Evolutionary conservation across 352 stramenopile species (phyloP).

Genomic region (Paralagenidium karlingii): DNA sequence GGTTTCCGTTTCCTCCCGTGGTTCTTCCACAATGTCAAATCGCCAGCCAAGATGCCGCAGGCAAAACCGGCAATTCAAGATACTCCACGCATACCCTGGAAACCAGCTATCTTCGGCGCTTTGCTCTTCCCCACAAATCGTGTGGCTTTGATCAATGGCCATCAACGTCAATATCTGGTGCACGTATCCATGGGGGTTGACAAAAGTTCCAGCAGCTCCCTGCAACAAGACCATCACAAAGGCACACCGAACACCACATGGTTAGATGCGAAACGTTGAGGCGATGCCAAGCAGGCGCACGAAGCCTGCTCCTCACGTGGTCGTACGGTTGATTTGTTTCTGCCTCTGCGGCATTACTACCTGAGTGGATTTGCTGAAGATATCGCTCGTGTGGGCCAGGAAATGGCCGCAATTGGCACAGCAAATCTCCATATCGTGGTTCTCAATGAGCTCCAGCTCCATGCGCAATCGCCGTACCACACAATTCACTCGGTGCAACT

Average conservation of each 20-base stretch:
- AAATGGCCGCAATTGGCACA: constrained; percentile 49
- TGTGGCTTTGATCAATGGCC: constrained; percentile 21
- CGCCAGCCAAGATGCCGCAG: constrained; percentile 65
- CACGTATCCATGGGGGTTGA: constrained; percentile 64
- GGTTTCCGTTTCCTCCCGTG: too few relatives aligned
- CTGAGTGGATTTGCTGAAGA: constrained; percentile 51
- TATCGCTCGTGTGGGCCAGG: constrained; percentile 52
- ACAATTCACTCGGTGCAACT: constrained; percentile 42
- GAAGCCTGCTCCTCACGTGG: background rate
- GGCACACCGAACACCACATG: too few relatives aligned
- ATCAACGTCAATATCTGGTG: constrained; percentile 73
- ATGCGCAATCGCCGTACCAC: constrained; percentile 39
- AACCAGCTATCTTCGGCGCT: constrained; percentile 73
- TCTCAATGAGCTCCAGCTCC: constrained; percentile 41
- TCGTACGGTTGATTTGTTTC: background rate
- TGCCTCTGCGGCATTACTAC: background rate
- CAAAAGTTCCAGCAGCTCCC: constrained; percentile 53
- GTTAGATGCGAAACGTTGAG: too few relatives aligned
- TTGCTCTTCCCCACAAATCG: constrained; percentile 26
- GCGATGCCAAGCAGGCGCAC: background rate
- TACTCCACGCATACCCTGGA: constrained; percentile 67
- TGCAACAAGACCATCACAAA: too few relatives aligned
- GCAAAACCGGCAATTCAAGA: constrained; percentile 55
- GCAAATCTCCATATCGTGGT: constrained; percentile 47
- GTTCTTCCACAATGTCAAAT: constrained; percentile 41